These are phyloP conservation scores for Naganishia friedmannii DNA, from an alignment of 768 basidiomycete species.

Conservation along the genomic window DNA sequence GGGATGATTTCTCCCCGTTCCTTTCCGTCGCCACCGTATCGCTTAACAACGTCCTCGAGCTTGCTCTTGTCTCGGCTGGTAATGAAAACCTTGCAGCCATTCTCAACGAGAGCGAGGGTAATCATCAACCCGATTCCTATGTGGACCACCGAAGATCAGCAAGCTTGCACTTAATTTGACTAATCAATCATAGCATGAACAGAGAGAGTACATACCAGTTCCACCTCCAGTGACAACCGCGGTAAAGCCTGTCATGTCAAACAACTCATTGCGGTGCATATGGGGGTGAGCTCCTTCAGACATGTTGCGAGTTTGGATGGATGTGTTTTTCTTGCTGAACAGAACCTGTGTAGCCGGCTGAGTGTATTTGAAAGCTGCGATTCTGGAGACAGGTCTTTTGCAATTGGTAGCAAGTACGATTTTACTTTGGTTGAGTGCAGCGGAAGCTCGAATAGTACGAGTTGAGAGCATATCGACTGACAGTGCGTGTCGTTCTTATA, in stretches of 20 bases:
- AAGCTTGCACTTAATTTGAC: neutral
- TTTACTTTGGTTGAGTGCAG: neutral
- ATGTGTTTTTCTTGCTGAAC: neutral
- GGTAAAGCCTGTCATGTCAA: slow-evolving; percentile 39
- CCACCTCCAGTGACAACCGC: slow-evolving; percentile 40
- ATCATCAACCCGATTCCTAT: slow-evolving; percentile 44
- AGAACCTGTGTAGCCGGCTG: neutral
- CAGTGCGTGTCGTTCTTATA: neutral
- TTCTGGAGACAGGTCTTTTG: neutral
- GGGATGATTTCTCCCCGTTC: slow-evolving; percentile 38
- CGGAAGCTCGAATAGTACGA: neutral
- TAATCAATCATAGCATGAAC: neutral
- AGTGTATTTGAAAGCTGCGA: neutral
- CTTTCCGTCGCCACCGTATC: slow-evolving; percentile 39
- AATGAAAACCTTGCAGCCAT: slow-evolving; percentile 42
- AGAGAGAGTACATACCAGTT: neutral
- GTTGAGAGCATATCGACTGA: neutral
- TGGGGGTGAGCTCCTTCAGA: slow-evolving; percentile 36
- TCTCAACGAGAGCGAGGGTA: slow-evolving; percentile 39
- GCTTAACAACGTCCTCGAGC: slow-evolving; percentile 40
- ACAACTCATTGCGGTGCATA: slow-evolving; percentile 37
- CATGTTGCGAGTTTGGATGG: slow-evolving; percentile 8
- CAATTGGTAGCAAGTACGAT: neutral
- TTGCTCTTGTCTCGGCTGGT: slow-evolving; percentile 38
- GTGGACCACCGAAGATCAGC: neutral